phyloP scores from a whole-genome alignment of 805 yeast genomes.

The Saturnispora serradocipensis region DNA sequence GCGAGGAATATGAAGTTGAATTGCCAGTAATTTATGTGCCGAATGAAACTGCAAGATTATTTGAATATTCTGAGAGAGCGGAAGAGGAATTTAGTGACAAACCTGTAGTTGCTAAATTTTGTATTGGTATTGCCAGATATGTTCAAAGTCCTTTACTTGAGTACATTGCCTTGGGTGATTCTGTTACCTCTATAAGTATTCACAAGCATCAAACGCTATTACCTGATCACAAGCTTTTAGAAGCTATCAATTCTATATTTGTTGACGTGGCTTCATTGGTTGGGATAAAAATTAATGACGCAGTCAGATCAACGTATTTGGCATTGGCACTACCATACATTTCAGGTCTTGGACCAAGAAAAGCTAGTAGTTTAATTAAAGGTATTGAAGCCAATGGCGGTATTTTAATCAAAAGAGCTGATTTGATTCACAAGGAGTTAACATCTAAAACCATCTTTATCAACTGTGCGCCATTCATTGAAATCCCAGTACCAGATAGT shows the following conservation, averaged over 20 bases:
- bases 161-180: conserved; percentile 72
- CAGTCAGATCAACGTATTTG: conserved; percentile 64
- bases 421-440: conserved; percentile 71
- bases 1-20: conserved; percentile 27
- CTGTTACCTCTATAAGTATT: conserved; percentile 57
- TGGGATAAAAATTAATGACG: conserved; percentile 90
- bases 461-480: conserved; percentile 86
- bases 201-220: conserved; percentile 63
- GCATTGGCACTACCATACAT: conserved; percentile 69
- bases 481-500: conserved; percentile 56
- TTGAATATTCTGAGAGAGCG: conserved; percentile 71
- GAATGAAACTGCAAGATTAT: conserved; percentile 89
- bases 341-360: conserved; percentile 93
- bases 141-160: conserved; percentile 90
- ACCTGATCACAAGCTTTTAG: conserved; percentile 50
- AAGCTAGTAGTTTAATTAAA: conserved; percentile 78
- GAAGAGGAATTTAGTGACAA: conserved; percentile 74
- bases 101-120: conserved; percentile 70
- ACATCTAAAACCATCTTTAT: conserved; percentile 75
- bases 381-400: conserved; percentile 68
- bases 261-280: conserved; percentile 87
- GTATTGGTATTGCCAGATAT: conserved; percentile 85
- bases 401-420: conserved; percentile 57
- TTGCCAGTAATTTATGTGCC: conserved; percentile 75
- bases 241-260: conserved; percentile 68